Evolutionary conservation across 2,329 filamentous ascomycete species (phyloP).

Genomic region (Hymenoscyphus infarciens): DNA sequence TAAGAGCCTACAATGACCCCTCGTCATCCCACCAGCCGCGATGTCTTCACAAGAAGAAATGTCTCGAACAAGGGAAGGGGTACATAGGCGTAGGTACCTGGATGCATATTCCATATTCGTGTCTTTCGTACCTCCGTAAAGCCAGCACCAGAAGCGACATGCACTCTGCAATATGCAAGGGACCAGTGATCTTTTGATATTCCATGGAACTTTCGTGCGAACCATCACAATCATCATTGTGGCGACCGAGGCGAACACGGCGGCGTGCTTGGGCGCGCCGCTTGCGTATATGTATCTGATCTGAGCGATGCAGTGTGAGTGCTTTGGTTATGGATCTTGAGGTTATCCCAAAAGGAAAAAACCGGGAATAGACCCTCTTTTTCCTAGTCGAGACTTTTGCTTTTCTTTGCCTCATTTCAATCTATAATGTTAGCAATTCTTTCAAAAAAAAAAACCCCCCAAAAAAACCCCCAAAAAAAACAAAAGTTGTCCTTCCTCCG

Average conservation of each 20-base stretch:
- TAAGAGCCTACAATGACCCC: constrained; percentile 11
- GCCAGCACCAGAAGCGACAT: constrained; percentile 5
- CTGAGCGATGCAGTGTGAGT: background rate
- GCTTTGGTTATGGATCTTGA: background rate
- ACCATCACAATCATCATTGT: constrained; percentile 14
- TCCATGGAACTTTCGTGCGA: background rate
- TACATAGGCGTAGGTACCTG: constrained; percentile 11
- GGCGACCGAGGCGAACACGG: constrained; percentile 1
- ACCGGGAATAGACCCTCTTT: background rate
- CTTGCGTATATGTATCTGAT: constrained; percentile 13
- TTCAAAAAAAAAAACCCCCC: background rate
- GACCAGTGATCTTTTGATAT: constrained; percentile 6
- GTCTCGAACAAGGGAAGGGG: background rate
- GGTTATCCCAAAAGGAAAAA: background rate
- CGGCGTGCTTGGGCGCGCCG: constrained; percentile 3
- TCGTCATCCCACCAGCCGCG: constrained; percentile 1
- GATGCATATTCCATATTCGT: constrained; percentile 6
- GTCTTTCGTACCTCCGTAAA: constrained; percentile 6
- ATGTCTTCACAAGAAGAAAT: background rate
- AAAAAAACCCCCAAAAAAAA: background rate
- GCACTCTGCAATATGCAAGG: constrained; percentile 6
- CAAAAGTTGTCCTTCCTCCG: background rate
- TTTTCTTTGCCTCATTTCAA: background rate
- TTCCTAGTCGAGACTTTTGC: background rate
- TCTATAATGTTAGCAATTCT: background rate